Evolutionary conservation across 129 eudicot genomes (phyloP), one percentile per base, ranked within the genome.

Genomic region (sunflower (Helianthus annuus)): DNA sequence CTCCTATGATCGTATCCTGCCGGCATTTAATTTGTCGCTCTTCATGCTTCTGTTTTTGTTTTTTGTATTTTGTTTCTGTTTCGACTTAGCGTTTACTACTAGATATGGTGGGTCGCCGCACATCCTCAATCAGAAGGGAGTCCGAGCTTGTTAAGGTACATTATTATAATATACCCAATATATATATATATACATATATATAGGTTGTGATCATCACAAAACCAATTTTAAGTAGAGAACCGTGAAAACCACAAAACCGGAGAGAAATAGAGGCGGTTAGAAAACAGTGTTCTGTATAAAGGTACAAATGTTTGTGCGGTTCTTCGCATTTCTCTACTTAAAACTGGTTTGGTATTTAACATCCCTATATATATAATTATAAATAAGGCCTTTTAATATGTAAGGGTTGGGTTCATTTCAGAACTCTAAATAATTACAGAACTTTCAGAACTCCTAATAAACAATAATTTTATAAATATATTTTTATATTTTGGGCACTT

Each of bases 91-190:
- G n/a, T 48, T 66, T 53, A 46, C 56, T 71, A 90, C 51, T 71
- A 95, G 99, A 95, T 86, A 84, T 95, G 96, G 99, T 95, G 82
- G 99, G 99, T 73, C 85, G 99, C 86, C 97, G 99, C 56, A 90
- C 99, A 76, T 95, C 99, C 40, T 95, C 99, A 16, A 84, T 95
- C 78, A 91, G 99, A 84, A 88, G 97, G 81, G 99, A 90, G 82
- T 77, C 83, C 15, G 97, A 95, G 76, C 97, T 95, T 19, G 84
- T 79, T 44, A 90, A 86, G 97, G 99, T 95, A 71, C 76, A 29
- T 22, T 58, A 29, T 27, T 58, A 58, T 27, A 58, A 4, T 58
- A 24, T 27, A 27, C 64, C 64, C 15, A 10, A 55, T 9, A 58
- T 54, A 54, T 54, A 19, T 51, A 32, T 3, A 42, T 19, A 19